Evolutionary conservation across 768 basidiomycete genomes (phyloP).

Genomic region (Dacryopinax primogenitus): DNA sequence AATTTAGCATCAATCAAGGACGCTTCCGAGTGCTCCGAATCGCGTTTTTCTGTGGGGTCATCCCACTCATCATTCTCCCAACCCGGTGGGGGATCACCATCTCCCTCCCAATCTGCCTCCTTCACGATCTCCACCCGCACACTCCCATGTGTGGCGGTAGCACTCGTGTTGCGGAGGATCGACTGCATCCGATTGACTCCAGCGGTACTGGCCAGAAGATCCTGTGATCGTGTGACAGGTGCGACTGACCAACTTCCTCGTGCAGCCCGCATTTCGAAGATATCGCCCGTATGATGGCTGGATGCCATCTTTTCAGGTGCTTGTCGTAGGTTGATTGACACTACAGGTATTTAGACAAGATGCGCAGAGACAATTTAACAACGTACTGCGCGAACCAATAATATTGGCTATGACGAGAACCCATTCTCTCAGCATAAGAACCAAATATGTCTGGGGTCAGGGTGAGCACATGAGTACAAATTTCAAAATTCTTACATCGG

Average conservation of each 20-base stretch:
- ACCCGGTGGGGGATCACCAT: not conserved
- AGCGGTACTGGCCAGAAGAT: not conserved
- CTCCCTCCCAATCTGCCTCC: not conserved
- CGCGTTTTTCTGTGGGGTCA: not conserved
- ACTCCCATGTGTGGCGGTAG: not conserved
- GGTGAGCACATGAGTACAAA: not conserved
- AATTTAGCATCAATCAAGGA: not conserved
- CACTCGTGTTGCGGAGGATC: not conserved
- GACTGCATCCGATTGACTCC: not conserved
- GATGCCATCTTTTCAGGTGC: not conserved
- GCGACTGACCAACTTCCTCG: not conserved
- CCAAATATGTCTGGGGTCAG: not conserved
- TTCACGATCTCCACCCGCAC: not conserved
- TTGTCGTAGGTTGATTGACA: conserved; percentile 4
- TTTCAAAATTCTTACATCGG: not conserved
- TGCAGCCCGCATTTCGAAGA: not conserved
- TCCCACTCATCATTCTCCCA: not conserved
- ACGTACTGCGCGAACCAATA: not conserved
- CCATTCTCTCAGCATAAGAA: conserved; percentile 1
- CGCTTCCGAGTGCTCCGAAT: not conserved
- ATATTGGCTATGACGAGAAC: not conserved
- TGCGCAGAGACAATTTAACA: too few relatives aligned
- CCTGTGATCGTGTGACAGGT: not conserved
- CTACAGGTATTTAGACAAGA: not conserved
- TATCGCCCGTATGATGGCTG: not conserved